phyloP scores from a whole-genome alignment of 2,329 filamentous ascomycete species.

The Colletotrichum tamarilloi region DNA sequence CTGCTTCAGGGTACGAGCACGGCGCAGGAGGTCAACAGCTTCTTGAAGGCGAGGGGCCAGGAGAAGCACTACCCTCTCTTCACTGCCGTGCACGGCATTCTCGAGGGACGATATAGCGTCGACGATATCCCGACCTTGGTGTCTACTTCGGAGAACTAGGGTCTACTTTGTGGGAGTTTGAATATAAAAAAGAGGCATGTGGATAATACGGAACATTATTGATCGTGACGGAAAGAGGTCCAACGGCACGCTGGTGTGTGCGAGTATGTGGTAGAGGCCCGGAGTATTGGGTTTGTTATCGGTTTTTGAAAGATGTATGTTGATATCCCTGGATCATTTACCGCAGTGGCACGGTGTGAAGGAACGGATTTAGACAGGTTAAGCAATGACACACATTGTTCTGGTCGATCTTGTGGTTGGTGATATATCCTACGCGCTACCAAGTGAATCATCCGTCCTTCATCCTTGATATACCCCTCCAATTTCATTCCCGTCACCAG shows the following conservation, averaged over 20 bases:
- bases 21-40: slow-evolving; percentile 89
- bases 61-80: slow-evolving; percentile 92
- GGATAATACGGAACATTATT: slow-evolving; percentile 1
- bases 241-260: background rate
- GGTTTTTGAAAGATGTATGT: background rate
- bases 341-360: slow-evolving; percentile 24
- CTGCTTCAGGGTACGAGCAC: slow-evolving; percentile 96
- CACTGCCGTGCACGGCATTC: slow-evolving; percentile 85
- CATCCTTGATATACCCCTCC: too few species aligned
- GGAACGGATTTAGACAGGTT: slow-evolving; percentile 22
- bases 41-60: slow-evolving; percentile 80
- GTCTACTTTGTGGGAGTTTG: background rate
- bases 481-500: background rate
- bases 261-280: background rate
- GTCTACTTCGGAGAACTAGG: slow-evolving; percentile 42
- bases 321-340: slow-evolving; percentile 34
- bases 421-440: background rate
- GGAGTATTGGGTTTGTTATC: slow-evolving; percentile 7
- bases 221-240: background rate
- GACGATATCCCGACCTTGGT: slow-evolving; percentile 84
- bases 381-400: slow-evolving; percentile 3
- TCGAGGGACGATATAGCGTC: slow-evolving; percentile 80
- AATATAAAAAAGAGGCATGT: background rate
- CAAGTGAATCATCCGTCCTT: background rate
- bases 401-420: background rate